A percentile compares a stretch with the other conserved stretches of the same genome.
Conservation (phyloP, 2,329 filamentous ascomycete species). For the Aspergillus pseudoviridinutans region DNA sequence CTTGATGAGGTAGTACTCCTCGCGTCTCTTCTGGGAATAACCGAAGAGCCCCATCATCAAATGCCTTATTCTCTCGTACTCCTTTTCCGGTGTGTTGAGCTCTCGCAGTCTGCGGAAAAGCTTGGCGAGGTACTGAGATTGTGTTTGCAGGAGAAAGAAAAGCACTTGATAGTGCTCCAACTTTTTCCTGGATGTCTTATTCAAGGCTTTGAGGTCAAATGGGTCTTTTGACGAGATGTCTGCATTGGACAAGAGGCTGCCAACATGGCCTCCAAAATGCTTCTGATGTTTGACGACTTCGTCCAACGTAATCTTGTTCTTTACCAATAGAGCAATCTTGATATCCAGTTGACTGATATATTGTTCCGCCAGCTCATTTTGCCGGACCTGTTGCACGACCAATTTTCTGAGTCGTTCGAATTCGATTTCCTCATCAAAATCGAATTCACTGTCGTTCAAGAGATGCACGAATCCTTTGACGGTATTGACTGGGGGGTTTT, state of each 20-base stretch:
- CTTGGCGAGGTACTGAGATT: slow-evolving; percentile 87
- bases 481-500: slow-evolving; percentile 93
- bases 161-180: slow-evolving; percentile 95
- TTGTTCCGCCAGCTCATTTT: slow-evolving; percentile 95
- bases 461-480: slow-evolving; percentile 98
- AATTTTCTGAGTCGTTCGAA: slow-evolving; percentile 93
- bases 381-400: slow-evolving; percentile 92
- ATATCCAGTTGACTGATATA: slow-evolving; percentile 98
- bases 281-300: slow-evolving; percentile 96
- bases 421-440: slow-evolving; percentile 98
- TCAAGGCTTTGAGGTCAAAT: slow-evolving; percentile 93
- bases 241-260: slow-evolving; percentile 80
- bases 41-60: slow-evolving; percentile 96
- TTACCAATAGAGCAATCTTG: slow-evolving; percentile 95
- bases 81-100: slow-evolving; percentile 80
- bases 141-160: slow-evolving; percentile 95
- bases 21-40: slow-evolving; percentile 91
- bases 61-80: slow-evolving; percentile 86
- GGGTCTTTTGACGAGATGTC: slow-evolving; percentile 85
- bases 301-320: slow-evolving; percentile 98
- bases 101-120: slow-evolving; percentile 82
- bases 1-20: slow-evolving; percentile 95
- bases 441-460: slow-evolving; percentile 96
- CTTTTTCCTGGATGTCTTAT: slow-evolving; percentile 94
- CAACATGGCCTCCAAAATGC: slow-evolving; percentile 87